A percentile compares a stretch with the other conserved stretches of the same genome.
Conservation (phyloP, 371 early-diverging fungal species). For the Cladochytrium tenue region DNA sequence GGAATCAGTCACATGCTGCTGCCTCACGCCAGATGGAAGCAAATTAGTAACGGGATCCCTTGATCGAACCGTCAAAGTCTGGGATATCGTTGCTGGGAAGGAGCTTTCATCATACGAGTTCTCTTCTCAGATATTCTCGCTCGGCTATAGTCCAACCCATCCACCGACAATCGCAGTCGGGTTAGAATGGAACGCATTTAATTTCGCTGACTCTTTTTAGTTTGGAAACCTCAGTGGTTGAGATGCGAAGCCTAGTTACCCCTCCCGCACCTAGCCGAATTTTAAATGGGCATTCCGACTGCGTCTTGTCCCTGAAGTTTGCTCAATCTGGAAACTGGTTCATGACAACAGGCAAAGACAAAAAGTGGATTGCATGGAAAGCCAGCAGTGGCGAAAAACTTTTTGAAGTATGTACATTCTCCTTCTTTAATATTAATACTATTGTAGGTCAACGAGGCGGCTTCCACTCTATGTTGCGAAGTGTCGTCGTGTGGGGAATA, state of each 20-base stretch:
- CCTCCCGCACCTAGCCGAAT: background rate
- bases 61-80: constrained; percentile 24
- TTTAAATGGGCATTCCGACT: constrained; percentile 7
- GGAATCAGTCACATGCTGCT: constrained; percentile 13
- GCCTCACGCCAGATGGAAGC: constrained; percentile 15
- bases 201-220: too few relatives aligned
- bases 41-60: constrained; percentile 14
- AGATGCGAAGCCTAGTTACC: constrained; percentile 3
- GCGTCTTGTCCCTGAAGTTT: constrained; percentile 18
- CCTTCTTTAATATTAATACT: background rate
- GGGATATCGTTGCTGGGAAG: constrained; percentile 21
- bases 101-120: constrained; percentile 8
- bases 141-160: constrained; percentile 10
- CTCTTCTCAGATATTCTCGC: constrained; percentile 9
- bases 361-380: constrained; percentile 19
- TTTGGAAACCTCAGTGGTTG: constrained; percentile 8
- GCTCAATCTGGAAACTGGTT: constrained; percentile 13
- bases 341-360: constrained; percentile 16
- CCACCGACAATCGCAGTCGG: constrained; percentile 19
- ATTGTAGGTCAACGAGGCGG: constrained; percentile 9
- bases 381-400: background rate
- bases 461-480: constrained; percentile 18
- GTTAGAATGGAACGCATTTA: too few relatives aligned
- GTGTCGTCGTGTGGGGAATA: constrained; percentile 13
- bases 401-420: constrained; percentile 4